Evolutionary conservation across 1,284 basidiomycete species (phyloP).

Genomic region (Xerocomus minutiporus): DNA sequence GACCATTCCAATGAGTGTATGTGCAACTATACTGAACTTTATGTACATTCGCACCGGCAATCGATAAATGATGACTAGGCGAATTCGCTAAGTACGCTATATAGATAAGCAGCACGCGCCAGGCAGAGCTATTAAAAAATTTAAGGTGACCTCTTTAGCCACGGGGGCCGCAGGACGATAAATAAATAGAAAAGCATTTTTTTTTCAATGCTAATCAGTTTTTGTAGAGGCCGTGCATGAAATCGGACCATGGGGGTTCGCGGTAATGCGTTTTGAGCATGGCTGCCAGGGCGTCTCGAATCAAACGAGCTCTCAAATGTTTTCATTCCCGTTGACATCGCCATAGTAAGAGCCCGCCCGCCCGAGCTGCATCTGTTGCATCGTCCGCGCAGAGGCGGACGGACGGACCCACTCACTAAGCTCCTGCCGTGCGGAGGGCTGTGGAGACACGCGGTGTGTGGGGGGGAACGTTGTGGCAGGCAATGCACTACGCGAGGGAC

Average conservation of each 20-base stretch:
- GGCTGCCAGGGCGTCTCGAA: constrained; percentile 10
- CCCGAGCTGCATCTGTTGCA: constrained; percentile 13
- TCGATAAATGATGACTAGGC: constrained; percentile 2
- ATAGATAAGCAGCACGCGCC: constrained; percentile 25
- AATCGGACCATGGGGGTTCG: constrained; percentile 8
- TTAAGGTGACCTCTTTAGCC: constrained; percentile 5
- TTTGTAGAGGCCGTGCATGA: constrained; percentile 8
- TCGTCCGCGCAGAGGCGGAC: constrained; percentile 18
- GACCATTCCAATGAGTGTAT: neutral
- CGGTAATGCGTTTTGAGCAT: constrained; percentile 5
- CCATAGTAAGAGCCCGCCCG: constrained; percentile 25
- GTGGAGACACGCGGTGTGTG: constrained; percentile 28
- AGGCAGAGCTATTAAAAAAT: constrained; percentile 14
- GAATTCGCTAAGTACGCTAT: constrained; percentile 20
- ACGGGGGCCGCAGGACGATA: constrained; percentile 12
- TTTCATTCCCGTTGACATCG: constrained; percentile 33
- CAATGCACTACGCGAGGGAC: constrained; percentile 14
- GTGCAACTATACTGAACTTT: constrained; percentile 7
- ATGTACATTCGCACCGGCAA: constrained; percentile 21
- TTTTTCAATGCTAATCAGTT: no score
- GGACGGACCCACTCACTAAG: constrained; percentile 24
- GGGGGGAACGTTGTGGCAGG: constrained; percentile 10
- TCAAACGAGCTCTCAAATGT: constrained; percentile 6
- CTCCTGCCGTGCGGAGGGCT: constrained; percentile 30
- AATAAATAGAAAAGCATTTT: constrained; percentile 1